A percentile compares a stretch with the other conserved stretches of the same genome.
Conservation (phyloP, 2,329 filamentous ascomycete genomes). For the Hypoxylon sp. region DNA sequence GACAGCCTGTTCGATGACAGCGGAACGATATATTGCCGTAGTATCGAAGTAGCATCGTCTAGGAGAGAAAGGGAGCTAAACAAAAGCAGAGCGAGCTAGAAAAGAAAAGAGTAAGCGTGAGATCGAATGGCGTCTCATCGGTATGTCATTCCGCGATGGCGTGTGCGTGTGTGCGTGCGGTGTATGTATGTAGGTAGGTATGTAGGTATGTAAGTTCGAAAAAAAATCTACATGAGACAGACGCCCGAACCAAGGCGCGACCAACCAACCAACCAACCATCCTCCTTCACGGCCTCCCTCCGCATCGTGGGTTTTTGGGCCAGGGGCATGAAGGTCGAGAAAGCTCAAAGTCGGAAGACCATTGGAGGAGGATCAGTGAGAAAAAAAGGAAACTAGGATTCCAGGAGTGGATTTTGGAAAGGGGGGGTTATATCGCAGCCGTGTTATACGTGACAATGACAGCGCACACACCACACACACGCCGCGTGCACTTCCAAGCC, state of each 20-base stretch:
- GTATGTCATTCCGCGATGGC: no score
- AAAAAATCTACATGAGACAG: conserved; percentile 35
- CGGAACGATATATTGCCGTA: conserved; percentile 21
- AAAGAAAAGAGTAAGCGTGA: conserved; percentile 7
- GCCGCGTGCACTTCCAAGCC: no score
- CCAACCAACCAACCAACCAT: conserved; percentile 28
- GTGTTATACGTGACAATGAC: conserved; percentile 46
- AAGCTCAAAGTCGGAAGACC: conserved; percentile 9
- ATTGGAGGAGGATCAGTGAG: conserved; percentile 33
- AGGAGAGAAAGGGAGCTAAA: no score
- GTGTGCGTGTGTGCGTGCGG: conserved; percentile 15
- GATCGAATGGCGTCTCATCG: conserved; percentile 23
- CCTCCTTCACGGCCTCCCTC: conserved; percentile 31
- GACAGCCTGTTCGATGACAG: conserved; percentile 15
- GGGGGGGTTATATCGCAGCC: conserved; percentile 41
- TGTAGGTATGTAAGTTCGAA: conserved; percentile 27
- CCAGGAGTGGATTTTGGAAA: conserved; percentile 34
- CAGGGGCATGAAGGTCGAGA: no score
- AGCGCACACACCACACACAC: conserved; percentile 42
- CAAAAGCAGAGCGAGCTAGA: no score
- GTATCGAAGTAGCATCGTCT: conserved; percentile 16
- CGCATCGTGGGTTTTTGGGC: conserved; percentile 37
- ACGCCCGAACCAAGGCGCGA: conserved; percentile 18
- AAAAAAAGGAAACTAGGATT: conserved; percentile 21
- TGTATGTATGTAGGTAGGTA: conserved; percentile 23